A percentile compares a stretch with the other conserved stretches of the same genome.
phyloP scores from a whole-genome alignment of 441 rosid species.

The Macaranga tanarius region DNA sequence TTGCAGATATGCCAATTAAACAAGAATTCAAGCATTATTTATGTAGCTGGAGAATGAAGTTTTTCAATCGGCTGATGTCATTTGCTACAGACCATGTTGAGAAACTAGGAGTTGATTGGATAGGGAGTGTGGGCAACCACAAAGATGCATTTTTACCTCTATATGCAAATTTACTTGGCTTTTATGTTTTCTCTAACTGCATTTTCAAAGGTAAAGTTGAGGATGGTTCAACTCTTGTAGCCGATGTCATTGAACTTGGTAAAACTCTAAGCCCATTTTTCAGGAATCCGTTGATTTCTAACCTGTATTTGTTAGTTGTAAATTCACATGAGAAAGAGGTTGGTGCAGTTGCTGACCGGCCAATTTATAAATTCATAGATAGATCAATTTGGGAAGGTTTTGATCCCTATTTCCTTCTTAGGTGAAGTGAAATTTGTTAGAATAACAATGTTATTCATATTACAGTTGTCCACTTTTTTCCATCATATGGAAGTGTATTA shows the following conservation, averaged over 20 bases:
- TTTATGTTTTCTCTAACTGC: constrained; percentile 69
- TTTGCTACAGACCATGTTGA: constrained; percentile 49
- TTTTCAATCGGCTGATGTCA: constrained; percentile 47
- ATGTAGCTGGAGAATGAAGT: constrained; percentile 55
- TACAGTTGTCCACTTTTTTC: not conserved
- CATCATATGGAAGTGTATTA: not conserved
- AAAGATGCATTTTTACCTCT: constrained; percentile 86
- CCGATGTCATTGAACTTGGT: constrained; percentile 55
- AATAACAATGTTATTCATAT: constrained; percentile 19
- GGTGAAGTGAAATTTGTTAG: constrained; percentile 28
- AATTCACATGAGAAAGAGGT: constrained; percentile 45
- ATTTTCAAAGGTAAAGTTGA: constrained; percentile 35
- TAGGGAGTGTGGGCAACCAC: constrained; percentile 85
- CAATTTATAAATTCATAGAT: constrained; percentile 27
- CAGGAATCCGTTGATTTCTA: constrained; percentile 66
- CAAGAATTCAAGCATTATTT: constrained; percentile 38
- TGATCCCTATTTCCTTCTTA: constrained; percentile 84
- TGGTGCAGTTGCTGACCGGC: constrained; percentile 26
- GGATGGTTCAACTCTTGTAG: constrained; percentile 28
- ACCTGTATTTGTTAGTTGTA: constrained; percentile 55
- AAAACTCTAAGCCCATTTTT: constrained; percentile 55
- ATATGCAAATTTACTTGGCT: constrained; percentile 77
- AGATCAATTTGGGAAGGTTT: constrained; percentile 60
- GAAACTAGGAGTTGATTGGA: constrained; percentile 57
- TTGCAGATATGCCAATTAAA: constrained; percentile 23